Conservation (phyloP, 2,329 filamentous ascomycete genomes). For the Cryphonectria radicalis region DNA sequence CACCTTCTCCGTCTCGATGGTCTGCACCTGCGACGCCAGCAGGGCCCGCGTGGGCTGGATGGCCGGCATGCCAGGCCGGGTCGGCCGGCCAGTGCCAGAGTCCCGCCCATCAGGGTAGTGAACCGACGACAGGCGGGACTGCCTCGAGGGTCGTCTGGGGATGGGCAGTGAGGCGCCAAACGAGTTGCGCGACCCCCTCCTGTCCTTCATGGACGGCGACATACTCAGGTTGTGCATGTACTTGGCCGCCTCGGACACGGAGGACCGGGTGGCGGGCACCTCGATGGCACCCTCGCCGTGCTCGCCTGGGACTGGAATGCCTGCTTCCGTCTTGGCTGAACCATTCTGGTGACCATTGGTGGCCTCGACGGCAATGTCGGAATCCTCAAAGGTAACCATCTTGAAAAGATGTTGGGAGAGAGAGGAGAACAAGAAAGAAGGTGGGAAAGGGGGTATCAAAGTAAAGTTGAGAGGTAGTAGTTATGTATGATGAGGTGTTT, state of each 20-base stretch:
- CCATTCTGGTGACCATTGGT: conserved; percentile 28
- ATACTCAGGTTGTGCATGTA: conserved; percentile 77
- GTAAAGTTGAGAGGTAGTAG: not conserved
- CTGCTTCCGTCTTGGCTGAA: conserved; percentile 32
- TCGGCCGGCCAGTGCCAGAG: conserved; percentile 45
- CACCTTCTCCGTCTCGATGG: conserved; percentile 68
- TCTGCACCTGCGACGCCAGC: conserved; percentile 71
- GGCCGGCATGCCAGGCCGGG: conserved; percentile 60
- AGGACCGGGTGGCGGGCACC: conserved; percentile 69
- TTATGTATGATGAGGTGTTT: not conserved
- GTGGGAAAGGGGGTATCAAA: conserved; percentile 19
- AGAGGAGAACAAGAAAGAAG: not conserved
- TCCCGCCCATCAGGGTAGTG: conserved; percentile 45
- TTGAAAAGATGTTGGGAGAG: conserved; percentile 11
- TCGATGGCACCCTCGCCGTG: conserved; percentile 61
- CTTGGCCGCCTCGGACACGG: conserved; percentile 68
- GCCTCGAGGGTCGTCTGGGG: conserved; percentile 66
- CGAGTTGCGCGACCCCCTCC: conserved; percentile 73
- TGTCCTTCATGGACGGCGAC: conserved; percentile 68
- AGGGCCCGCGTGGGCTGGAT: conserved; percentile 68
- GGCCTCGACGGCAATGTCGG: not conserved
- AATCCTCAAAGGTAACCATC: conserved; percentile 22
- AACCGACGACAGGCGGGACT: conserved; percentile 69
- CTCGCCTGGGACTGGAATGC: conserved; percentile 49
- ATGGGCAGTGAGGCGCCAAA: conserved; percentile 76